phyloP scores from a whole-genome alignment of 768 basidiomycete genomes.

The Grammothele lineata region DNA sequence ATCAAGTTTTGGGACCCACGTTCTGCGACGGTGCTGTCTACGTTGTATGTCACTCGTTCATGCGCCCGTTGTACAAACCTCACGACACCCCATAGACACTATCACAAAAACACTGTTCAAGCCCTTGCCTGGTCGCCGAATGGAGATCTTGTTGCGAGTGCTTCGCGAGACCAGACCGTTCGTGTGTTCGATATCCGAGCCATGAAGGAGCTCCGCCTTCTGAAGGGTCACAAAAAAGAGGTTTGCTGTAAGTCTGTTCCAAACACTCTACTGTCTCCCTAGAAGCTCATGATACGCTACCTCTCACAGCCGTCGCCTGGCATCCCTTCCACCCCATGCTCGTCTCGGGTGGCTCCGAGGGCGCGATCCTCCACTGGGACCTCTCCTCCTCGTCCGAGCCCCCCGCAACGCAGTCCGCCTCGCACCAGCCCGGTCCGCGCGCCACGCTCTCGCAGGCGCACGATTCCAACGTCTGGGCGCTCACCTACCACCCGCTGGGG shows the following conservation, averaged over 20 bases:
- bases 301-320: conserved; percentile 77
- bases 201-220: conserved; percentile 90
- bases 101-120: conserved; percentile 97
- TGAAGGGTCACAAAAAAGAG: conserved; percentile 98
- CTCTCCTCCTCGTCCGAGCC: conserved; percentile 60
- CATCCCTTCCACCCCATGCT: conserved; percentile 92
- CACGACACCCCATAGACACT: conserved; percentile 52
- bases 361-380: conserved; percentile 92
- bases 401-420: conserved; percentile 27
- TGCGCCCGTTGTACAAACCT: neutral
- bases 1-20: conserved; percentile 99
- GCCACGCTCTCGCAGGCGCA: conserved; percentile 93
- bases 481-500: conserved; percentile 93
- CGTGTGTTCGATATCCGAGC: conserved; percentile 97
- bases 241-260: conserved; percentile 73
- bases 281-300: neutral
- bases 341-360: conserved; percentile 92
- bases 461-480: conserved; percentile 96
- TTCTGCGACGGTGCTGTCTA: conserved; percentile 85
- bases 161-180: conserved; percentile 90
- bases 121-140: conserved; percentile 91
- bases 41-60: conserved; percentile 56
- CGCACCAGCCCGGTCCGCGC: conserved; percentile 49
- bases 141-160: conserved; percentile 91
- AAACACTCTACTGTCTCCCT: no score